Base-by-base conservation (phyloP, 495 filamentous ascomycete genomes). In the Bacidia gigantensis region DNA sequence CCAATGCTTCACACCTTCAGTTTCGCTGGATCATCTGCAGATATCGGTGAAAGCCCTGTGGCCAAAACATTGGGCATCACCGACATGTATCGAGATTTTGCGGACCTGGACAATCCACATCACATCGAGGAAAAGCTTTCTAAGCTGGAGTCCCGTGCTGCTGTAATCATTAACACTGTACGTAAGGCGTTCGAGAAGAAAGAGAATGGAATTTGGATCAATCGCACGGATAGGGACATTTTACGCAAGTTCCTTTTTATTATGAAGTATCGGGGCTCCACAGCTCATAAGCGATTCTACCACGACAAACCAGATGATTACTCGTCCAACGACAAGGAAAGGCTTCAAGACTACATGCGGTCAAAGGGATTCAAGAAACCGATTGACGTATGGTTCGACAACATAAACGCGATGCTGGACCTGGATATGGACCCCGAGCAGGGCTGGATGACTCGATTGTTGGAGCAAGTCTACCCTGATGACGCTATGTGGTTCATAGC, bases 231-330 rank as follows among this genome's bases (percentile, higher is more conserved):
- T 41, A 60, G 60, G 44, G 59, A 75, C 52, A 21, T 56, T 3
- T 49, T 78, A 21, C 69, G 74, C 52, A 77, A 50, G 25, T 78
- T 78, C 51, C 60, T 78, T 14, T 77, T 76, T 60, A 62, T 78
- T 17, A 69, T 78, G 63, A 72, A 69, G 46, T 77, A 74, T 51
- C 69, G 76, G 18, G 58, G 56, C 39, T 39, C 38, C 0, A 32
- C 25, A 5, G 71, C 73, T 39, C 58, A 67, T 32, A 21, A 44
- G 20, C 61, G 64, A 5, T 60, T 64, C 54, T 56, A 64, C 29
- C n/a, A 49, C 35, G 56, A 67, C 12, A 60, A 38, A 5, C 42
- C 56, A 1, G 68, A 71, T 7, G 54, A 51, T 2, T 78, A 77
- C 53, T 32, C 59, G 5, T 42, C 21, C 11, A 53, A 70, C 32